Conservation (phyloP, 495 filamentous ascomycete species). For the Halenospora varia region DNA sequence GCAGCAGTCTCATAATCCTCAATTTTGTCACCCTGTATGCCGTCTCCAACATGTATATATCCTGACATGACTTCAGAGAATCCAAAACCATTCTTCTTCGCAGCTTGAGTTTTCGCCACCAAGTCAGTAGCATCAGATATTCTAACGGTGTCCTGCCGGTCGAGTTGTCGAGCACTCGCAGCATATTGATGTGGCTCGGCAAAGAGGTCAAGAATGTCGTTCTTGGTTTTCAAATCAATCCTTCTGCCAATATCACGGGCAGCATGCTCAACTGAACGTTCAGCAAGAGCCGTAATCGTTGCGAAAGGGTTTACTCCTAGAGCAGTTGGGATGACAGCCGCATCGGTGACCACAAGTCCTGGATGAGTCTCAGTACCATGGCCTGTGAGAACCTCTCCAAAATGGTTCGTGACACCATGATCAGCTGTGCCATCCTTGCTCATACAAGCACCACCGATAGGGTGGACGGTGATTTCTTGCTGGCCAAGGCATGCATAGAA, state of each 20-base stretch:
- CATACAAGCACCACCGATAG: conserved; percentile 67
- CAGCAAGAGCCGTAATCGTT: conserved; percentile 64
- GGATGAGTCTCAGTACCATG: conserved; percentile 43
- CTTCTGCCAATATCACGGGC: conserved; percentile 31
- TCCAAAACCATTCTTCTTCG: conserved; percentile 45
- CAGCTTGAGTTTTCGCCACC: conserved; percentile 37
- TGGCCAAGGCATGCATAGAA: conserved; percentile 50
- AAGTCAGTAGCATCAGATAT: conserved; percentile 32
- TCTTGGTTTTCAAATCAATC: conserved; percentile 46
- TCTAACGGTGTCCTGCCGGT: conserved; percentile 24
- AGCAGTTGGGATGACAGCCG: conserved; percentile 58
- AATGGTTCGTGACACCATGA: conserved; percentile 59
- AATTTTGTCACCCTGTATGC: conserved; percentile 36
- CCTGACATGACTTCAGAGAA: conserved; percentile 65
- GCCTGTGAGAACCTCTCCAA: conserved; percentile 56
- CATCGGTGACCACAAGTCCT: conserved; percentile 61
- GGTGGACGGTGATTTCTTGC: conserved; percentile 61
- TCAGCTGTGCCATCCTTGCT: conserved; percentile 51
- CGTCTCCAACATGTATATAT: conserved; percentile 48
- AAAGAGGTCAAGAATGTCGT: conserved; percentile 41
- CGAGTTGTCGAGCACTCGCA: conserved; percentile 20
- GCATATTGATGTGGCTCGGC: conserved; percentile 16
- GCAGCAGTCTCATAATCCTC: conserved; percentile 53
- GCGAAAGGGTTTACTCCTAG: conserved; percentile 67
- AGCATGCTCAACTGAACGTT: conserved; percentile 53